These are phyloP conservation scores for Lentinula detonsa DNA, from an alignment of 768 basidiomycete species.

Conservation along the genomic window DNA sequence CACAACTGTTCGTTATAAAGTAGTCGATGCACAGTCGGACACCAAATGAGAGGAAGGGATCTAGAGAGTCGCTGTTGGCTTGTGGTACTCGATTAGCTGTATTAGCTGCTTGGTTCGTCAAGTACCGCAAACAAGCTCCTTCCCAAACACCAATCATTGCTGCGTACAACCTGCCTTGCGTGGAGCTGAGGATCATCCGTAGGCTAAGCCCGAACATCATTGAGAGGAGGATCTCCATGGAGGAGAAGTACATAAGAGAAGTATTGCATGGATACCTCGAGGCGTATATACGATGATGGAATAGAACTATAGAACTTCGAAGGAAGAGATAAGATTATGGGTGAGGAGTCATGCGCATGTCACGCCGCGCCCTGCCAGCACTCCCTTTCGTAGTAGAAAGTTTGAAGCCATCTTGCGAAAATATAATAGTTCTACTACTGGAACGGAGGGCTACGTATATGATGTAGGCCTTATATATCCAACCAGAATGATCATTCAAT, in stretches of 20 bases:
- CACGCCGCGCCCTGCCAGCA: no score
- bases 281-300: neutral
- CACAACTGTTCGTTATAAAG: neutral
- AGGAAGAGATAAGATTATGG: no score
- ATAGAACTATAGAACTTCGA: no score
- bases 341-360: no score
- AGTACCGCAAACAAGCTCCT: slow-evolving; percentile 1
- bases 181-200: neutral
- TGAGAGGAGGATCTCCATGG: neutral
- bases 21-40: slow-evolving; percentile 4
- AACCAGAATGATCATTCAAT: no score
- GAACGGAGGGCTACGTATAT: no score
- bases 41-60: slow-evolving; percentile 1
- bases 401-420: no score
- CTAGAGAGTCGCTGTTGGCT: neutral
- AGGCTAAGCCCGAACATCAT: slow-evolving; percentile 1
- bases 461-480: no score
- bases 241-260: neutral
- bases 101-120: neutral
- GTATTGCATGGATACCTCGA: neutral
- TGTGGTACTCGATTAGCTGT: neutral
- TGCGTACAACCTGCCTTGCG: neutral
- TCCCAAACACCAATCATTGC: slow-evolving; percentile 3
- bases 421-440: no score
- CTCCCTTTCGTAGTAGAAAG: no score